phyloP scores from a whole-genome alignment of 2,329 filamentous ascomycete species.

The Paraphaeosphaeria sporulosa region DNA sequence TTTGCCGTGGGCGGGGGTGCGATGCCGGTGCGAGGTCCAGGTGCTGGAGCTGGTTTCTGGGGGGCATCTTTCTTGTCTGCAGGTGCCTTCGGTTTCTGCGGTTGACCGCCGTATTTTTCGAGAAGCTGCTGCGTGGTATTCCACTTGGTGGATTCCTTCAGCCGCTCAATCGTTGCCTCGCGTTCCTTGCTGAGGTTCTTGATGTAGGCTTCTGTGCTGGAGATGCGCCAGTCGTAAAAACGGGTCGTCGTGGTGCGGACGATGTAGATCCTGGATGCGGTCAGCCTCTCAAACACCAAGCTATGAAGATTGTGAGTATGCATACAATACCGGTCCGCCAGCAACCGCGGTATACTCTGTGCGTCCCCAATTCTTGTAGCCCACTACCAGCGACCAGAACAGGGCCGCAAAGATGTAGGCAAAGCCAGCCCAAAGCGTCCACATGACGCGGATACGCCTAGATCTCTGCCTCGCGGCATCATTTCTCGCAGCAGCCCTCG shows the following conservation, averaged over 20 bases:
- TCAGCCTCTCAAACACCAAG: conserved; percentile 22
- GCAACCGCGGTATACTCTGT: conserved; percentile 80
- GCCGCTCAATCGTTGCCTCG: conserved; percentile 86
- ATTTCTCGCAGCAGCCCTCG: conserved; percentile 74
- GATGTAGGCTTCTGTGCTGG: conserved; percentile 71
- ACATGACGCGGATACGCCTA: conserved; percentile 81
- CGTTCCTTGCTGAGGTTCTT: conserved; percentile 81
- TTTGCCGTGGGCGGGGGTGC: conserved; percentile 72
- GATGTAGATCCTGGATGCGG: conserved; percentile 74
- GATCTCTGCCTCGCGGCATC: conserved; percentile 75
- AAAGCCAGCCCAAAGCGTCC: conserved; percentile 89
- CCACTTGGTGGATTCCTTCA: conserved; percentile 95
- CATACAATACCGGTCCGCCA: conserved; percentile 78
- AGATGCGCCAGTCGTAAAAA: conserved; percentile 84
- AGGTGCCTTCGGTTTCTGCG: conserved; percentile 51
- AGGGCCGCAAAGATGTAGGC: conserved; percentile 88
- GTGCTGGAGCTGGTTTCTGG: conserved; percentile 37
- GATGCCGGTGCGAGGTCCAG: conserved; percentile 59
- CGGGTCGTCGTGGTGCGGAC: conserved; percentile 71
- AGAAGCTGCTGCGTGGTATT: conserved; percentile 92
- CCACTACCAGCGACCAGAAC: conserved; percentile 83
- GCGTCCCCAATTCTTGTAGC: conserved; percentile 77
- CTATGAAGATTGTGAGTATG: conserved; percentile 33
- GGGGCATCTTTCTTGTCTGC: conserved; percentile 40
- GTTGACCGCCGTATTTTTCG: conserved; percentile 84